Conservation (phyloP, 139 green algal genomes). For the Auxenochlorella pyrenoidosa region DNA sequence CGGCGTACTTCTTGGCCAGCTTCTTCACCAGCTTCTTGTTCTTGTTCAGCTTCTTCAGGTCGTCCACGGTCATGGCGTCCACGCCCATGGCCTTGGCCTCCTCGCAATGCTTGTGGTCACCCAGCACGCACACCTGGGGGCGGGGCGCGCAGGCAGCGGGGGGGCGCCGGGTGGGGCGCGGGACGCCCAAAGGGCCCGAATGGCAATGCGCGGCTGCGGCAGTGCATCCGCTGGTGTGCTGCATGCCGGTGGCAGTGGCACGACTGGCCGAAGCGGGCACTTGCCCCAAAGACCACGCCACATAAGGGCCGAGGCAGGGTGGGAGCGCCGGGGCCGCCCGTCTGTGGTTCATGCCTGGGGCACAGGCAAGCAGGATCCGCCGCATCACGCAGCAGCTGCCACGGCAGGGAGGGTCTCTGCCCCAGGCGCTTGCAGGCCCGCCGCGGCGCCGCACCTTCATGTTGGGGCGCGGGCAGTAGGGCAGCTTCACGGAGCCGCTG, state of each 20-base stretch:
- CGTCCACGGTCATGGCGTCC: conserved; percentile 94
- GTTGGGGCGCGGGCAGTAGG: conserved; percentile 92
- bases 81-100: conserved; percentile 87
- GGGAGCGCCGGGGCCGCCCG: too few relatives aligned
- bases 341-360: too few relatives aligned
- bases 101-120: conserved; percentile 99
- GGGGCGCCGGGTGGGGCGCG: neutral
- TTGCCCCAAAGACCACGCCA: too few relatives aligned
- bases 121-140: conserved; percentile 91
- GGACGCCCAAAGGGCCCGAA: neutral
- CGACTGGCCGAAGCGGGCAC: too few relatives aligned
- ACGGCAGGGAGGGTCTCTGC: too few relatives aligned
- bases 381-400: too few relatives aligned
- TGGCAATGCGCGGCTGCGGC: too few relatives aligned
- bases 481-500: conserved; percentile 97
- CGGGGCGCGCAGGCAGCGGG: neutral
- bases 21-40: conserved; percentile 99
- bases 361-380: too few relatives aligned
- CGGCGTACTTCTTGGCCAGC: conserved; percentile 98
- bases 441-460: conserved; percentile 73
- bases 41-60: conserved; percentile 99
- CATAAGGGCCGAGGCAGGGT: too few relatives aligned
- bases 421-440: too few relatives aligned
- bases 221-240: neutral
- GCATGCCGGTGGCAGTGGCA: too few relatives aligned